Conservation (phyloP, 2,329 filamentous ascomycete genomes). For the Exophiala alcalophila region DNA sequence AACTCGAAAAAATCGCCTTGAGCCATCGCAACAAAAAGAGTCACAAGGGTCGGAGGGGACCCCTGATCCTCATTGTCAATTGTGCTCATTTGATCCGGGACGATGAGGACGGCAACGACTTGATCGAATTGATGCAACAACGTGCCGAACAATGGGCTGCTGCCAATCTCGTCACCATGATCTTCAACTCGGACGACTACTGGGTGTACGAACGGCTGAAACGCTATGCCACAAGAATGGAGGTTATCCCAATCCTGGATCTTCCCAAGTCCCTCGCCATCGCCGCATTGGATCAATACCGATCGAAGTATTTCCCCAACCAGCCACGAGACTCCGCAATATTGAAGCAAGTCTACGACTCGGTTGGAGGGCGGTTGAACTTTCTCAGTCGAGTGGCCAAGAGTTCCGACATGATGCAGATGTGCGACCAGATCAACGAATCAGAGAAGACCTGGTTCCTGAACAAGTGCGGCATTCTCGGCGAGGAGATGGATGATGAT, state of each 20-base stretch:
- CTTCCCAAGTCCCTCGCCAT: constrained; percentile 76
- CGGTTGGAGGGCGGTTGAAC: constrained; percentile 81
- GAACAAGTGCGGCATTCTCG: constrained; percentile 75
- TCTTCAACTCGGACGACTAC: constrained; percentile 97
- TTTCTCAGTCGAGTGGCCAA: constrained; percentile 91
- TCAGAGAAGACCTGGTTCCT: constrained; percentile 76
- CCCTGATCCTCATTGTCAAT: constrained; percentile 91
- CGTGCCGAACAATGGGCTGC: constrained; percentile 96
- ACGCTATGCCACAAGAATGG: constrained; percentile 89
- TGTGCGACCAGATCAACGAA: constrained; percentile 69
- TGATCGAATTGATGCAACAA: constrained; percentile 93
- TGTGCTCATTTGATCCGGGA: constrained; percentile 87
- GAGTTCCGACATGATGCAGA: constrained; percentile 71
- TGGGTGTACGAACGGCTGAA: constrained; percentile 97
- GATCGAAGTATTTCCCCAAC: constrained; percentile 73
- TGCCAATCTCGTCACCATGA: constrained; percentile 77
- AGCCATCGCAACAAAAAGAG: constrained; percentile 48
- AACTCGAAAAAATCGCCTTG: constrained; percentile 92
- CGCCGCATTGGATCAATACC: constrained; percentile 72
- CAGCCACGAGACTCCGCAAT: constrained; percentile 48
- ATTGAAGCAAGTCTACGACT: constrained; percentile 77
- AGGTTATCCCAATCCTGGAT: constrained; percentile 82
- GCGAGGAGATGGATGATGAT: constrained; percentile 83
- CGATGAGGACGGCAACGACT: constrained; percentile 86
- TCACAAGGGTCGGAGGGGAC: constrained; percentile 45